Evolutionary conservation across 2,329 filamentous ascomycete genomes (phyloP), one percentile per base, ranked within the genome.

Genomic region (Colletotrichum gigasporum): DNA sequence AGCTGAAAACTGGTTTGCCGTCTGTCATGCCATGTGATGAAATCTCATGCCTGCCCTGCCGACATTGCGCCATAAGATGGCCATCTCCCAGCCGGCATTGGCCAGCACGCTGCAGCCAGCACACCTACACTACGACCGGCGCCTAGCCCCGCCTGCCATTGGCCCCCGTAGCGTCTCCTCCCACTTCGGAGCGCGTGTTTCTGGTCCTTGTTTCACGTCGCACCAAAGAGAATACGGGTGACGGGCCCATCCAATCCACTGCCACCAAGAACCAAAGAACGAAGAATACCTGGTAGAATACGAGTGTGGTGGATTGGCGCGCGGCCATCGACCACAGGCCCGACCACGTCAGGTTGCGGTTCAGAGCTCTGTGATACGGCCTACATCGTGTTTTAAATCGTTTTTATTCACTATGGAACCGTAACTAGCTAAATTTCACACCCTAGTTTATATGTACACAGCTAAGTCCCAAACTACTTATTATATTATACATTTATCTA

Each of bases 81-180:
- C 47, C 12, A 14, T 32, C 16, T 18, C 26, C 7, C n/a, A 20
- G 51, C 12, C 32, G 18, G 39, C 32, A 63, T 63, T 63, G 48
- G 62, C 22, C 44, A 56, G 57, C 62, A 65, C 48, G 18, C 56
- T 64, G 47, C 47, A 61, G 56, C 32, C 22, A 24, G 28, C 39
- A 52, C 64, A 54, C 20, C 11, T 16, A 12, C 12, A 16, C 50
- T 16, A 35, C 39, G 32, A 34, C 41, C n/a, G 69, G 74, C 72
- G 72, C 74, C 69, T 75, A 75, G 66, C 65, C 55, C 64, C n/a
- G 10, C 47, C 54, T 52, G 53, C 56, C 39, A 75, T 75, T 75
- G 74, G 74, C 54, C 63, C 37, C 51, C 26, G 54, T 57, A 51
- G 48, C 62, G 63, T 47, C 41, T 61, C 54, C 45, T 39, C 54